These are phyloP conservation scores for Phragmites australis DNA, from an alignment of 176 grass and related monocot genomes.

Conservation along the genomic window DNA sequence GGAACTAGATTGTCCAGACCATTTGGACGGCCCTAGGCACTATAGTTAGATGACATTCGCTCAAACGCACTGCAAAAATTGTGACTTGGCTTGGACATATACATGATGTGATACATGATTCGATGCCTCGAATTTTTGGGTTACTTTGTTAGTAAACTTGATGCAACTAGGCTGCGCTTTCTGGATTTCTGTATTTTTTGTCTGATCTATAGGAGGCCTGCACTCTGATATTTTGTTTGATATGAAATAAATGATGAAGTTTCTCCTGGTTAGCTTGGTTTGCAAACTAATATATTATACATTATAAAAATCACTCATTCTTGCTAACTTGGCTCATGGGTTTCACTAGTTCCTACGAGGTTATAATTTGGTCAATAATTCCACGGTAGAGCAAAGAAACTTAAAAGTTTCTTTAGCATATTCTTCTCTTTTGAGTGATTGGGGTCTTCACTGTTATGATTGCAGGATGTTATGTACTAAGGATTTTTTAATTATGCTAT, in stretches of 20 bases:
- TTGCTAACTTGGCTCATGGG: neutral
- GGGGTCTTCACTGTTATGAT: neutral
- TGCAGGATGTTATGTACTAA: neutral
- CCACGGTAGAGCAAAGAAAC: neutral
- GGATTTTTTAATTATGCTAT: neutral
- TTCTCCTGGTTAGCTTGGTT: neutral
- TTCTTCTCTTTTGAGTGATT: neutral
- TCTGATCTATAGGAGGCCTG: neutral
- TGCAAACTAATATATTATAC: neutral
- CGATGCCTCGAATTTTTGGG: too few relatives aligned
- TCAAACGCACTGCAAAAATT: too few relatives aligned
- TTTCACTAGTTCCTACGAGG: neutral
- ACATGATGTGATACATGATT: too few relatives aligned
- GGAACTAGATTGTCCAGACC: too few relatives aligned
- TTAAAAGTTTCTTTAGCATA: neutral
- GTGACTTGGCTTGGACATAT: too few relatives aligned
- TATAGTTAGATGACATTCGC: too few relatives aligned
- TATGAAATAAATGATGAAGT: slow-evolving; percentile 10
- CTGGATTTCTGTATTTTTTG: too few relatives aligned
- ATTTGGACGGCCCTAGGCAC: too few relatives aligned
- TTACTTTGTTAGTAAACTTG: too few relatives aligned
- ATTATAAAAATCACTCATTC: neutral
- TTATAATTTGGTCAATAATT: neutral
- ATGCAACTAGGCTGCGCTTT: too few relatives aligned
- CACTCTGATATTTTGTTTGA: neutral